Base-by-base conservation (phyloP, 108 stramenopile genomes). In the Epipyxis sp. region DNA sequence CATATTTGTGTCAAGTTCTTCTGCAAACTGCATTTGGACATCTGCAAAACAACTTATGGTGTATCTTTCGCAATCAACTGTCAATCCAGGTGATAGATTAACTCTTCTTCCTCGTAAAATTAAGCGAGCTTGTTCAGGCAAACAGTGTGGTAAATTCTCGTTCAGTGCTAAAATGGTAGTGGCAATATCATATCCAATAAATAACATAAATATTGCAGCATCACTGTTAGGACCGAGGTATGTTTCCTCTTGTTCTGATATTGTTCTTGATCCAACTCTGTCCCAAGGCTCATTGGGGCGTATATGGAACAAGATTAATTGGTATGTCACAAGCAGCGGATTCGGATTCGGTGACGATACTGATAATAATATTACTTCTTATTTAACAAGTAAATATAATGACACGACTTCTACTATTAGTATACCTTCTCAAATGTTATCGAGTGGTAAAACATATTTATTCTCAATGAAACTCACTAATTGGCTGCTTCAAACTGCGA, bases 361-460 rank as follows among this genome's bases (percentile, higher is more conserved):
- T 6, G 6, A 65, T 32, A 25, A 3, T 37, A 65, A 65, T 37
- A 13, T 65, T 3, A 65, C 61, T 32, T 65, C 61, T 32, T 65
- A 65, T 65, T 65, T 65, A 32, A 65, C 61, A 32, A 65, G 34
- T 32, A 50, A 50, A 13, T 65, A 32, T 32, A 65, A 65, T 32
- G 35, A 29, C 61, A 37, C 34, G 3, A 29, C 34, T 37, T 35
- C 34, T 3, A 25, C 34, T 10, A 37, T 65, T 3, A 35, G 6
- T 25, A 37, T 65, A 10, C 61, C 61, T 16, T 32, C 20, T 25
- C 6, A 3, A 37, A 29, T 65, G 61, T 13, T 65, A 3, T 10
- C 3, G 34, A 37, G 30, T 35, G 61, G 61, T 65, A 6, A 10
- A 3, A 16, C 20, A 37, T 65, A 65, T 37, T 16, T 35, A 3